Evolutionary conservation across 2,329 filamentous ascomycete species (phyloP).

Genomic region (Clonostachys rosea): DNA sequence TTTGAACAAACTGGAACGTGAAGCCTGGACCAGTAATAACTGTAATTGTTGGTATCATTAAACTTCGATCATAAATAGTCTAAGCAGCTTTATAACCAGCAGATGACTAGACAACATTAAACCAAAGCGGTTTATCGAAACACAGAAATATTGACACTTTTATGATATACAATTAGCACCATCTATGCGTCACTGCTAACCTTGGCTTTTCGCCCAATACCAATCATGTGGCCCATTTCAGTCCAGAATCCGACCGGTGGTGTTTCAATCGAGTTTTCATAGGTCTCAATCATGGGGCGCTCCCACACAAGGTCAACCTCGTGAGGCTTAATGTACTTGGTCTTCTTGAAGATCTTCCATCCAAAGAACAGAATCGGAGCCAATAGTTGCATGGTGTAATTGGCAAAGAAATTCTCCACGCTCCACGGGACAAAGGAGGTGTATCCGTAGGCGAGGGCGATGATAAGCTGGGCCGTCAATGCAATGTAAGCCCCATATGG

Average conservation of each 20-base stretch:
- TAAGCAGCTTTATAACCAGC: no score
- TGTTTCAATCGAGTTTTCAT: conserved; percentile 41
- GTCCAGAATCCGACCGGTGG: conserved; percentile 48
- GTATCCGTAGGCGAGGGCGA: conserved; percentile 52
- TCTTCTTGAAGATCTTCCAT: conserved; percentile 62
- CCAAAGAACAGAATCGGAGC: conserved; percentile 46
- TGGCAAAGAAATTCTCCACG: conserved; percentile 40
- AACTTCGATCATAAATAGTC: no score
- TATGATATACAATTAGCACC: no score
- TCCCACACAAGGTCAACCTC: conserved; percentile 59
- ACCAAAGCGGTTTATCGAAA: no score
- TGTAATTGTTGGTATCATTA: no score
- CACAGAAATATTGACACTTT: no score
- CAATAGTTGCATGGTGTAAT: conserved; percentile 54
- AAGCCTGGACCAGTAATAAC: no score
- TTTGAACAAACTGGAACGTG: no score
- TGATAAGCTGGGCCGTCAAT: conserved; percentile 31
- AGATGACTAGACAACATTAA: no score
- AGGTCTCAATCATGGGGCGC: conserved; percentile 51
- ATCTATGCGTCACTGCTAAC: no score
- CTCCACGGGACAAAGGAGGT: conserved; percentile 41
- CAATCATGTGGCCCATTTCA: conserved; percentile 42
- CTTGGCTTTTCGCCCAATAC: conserved; percentile 20
- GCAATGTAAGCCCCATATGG: conserved; percentile 50
- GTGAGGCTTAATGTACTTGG: conserved; percentile 43